Evolutionary conservation across 169 alveolate species (phyloP).

Genomic region (Plasmodium falciparum): DNA sequence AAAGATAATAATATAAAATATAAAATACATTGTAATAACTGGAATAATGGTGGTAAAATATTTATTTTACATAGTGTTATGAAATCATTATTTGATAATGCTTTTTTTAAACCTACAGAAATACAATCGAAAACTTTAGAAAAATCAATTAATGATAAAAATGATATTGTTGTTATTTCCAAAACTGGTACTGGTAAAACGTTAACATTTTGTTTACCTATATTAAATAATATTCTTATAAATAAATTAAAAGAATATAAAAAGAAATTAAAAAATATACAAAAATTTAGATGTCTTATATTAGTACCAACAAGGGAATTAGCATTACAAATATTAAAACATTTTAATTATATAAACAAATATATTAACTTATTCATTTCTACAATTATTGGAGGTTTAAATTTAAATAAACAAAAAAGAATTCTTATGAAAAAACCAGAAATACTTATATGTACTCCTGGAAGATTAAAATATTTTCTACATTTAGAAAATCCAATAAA

Average conservation of each 20-base stretch:
- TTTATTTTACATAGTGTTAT: constrained; percentile 30
- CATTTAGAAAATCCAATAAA: constrained; percentile 48
- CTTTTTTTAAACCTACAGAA: constrained; percentile 56
- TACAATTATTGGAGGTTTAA: constrained; percentile 65
- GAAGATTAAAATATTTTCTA: constrained; percentile 79
- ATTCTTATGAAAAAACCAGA: constrained; percentile 77
- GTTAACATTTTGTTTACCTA: constrained; percentile 80
- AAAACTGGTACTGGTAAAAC: constrained; percentile 89
- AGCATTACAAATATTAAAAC: constrained; percentile 81
- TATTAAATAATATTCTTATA: constrained; percentile 73
- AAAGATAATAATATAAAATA: constrained; percentile 27
- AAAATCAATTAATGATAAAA: constrained; percentile 48
- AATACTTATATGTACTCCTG: constrained; percentile 85
- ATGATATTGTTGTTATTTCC: constrained; percentile 83
- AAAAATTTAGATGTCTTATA: constrained; percentile 79
- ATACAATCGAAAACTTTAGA: constrained; percentile 50
- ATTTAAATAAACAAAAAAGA: constrained; percentile 59
- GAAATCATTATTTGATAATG: constrained; percentile 50
- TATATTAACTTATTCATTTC: constrained; percentile 62
- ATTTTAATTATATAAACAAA: constrained; percentile 50
- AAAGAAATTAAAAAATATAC: constrained; percentile 9
- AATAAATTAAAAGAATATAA: constrained; percentile 44
- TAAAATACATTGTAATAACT: constrained; percentile 21
- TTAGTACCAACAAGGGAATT: constrained; percentile 87
- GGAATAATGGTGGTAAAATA: constrained; percentile 25